A percentile compares a stretch with the other conserved stretches of the same genome.
Conservation (phyloP, 2,329 filamentous ascomycete genomes). For the Venturia asperata region DNA sequence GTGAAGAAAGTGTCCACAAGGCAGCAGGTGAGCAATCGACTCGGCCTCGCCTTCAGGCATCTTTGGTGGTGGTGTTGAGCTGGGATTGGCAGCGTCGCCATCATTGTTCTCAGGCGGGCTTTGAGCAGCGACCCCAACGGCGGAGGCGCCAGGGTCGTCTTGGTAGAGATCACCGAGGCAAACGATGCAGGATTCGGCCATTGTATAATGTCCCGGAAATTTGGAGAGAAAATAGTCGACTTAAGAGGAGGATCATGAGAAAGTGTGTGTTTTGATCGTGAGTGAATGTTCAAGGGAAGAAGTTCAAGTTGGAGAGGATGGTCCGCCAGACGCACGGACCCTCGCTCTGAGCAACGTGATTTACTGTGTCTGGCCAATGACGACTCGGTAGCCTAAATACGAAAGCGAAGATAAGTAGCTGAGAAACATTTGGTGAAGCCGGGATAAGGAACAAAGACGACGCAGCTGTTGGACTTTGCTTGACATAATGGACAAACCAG, state of each 20-base stretch:
- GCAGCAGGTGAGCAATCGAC: slow-evolving; percentile 54
- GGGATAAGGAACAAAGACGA: not conserved
- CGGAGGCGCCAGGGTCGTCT: slow-evolving; percentile 15
- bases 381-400: slow-evolving; percentile 1
- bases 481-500: not conserved
- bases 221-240: slow-evolving; percentile 8
- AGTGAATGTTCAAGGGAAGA: not conserved
- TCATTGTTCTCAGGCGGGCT: slow-evolving; percentile 25
- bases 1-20: slow-evolving; percentile 88
- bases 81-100: slow-evolving; percentile 26
- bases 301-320: not conserved
- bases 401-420: slow-evolving; percentile 6
- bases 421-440: not conserved
- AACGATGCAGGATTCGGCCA: slow-evolving; percentile 65
- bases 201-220: slow-evolving; percentile 28
- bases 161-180: slow-evolving; percentile 59
- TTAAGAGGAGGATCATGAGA: slow-evolving; percentile 8
- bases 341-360: not conserved
- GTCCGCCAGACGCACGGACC: not conserved
- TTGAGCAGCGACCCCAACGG: slow-evolving; percentile 18
- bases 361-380: not conserved
- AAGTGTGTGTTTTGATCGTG: slow-evolving; percentile 1
- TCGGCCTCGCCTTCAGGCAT: slow-evolving; percentile 41
- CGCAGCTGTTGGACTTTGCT: not conserved
- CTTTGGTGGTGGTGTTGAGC: slow-evolving; percentile 22